These are phyloP conservation scores for Pyrenula massariospora DNA, from an alignment of 495 filamentous ascomycete genomes.

Conservation along the genomic window DNA sequence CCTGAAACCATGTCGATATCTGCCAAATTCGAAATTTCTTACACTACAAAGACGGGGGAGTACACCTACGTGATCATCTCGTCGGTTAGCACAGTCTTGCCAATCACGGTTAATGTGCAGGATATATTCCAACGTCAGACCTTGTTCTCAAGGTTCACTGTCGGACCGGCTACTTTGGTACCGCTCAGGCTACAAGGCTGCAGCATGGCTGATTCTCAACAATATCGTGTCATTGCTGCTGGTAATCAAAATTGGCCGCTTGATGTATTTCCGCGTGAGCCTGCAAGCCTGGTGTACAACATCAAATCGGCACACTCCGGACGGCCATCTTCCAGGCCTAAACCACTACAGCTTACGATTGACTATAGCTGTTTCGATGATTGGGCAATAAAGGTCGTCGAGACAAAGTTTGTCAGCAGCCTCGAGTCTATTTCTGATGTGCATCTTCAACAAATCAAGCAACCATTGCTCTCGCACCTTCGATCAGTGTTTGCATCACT, in stretches of 20 bases:
- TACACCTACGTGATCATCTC: constrained; percentile 45
- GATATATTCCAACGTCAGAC: constrained; percentile 80
- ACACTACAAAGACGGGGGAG: constrained; percentile 58
- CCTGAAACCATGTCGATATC: constrained; percentile 53
- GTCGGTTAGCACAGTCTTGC: constrained; percentile 49
- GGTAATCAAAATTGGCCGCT: constrained; percentile 40
- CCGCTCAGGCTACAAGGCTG: constrained; percentile 66
- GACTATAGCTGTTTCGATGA: constrained; percentile 72
- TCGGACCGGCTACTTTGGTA: constrained; percentile 62
- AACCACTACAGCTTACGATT: constrained; percentile 53
- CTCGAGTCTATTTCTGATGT: constrained; percentile 18
- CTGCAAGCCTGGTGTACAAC: constrained; percentile 63
- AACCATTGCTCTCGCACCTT: constrained; percentile 38
- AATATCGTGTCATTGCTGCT: constrained; percentile 54
- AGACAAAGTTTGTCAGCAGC: constrained; percentile 26
- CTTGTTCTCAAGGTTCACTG: constrained; percentile 80
- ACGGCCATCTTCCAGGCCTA: neutral
- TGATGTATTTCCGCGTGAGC: constrained; percentile 68
- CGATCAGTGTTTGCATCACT: constrained; percentile 36
- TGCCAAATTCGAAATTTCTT: constrained; percentile 65
- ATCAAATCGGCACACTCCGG: neutral
- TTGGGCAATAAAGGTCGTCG: constrained; percentile 30
- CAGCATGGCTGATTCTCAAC: constrained; percentile 54
- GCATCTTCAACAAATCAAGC: constrained; percentile 16
- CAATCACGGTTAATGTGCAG: constrained; percentile 90